Base-by-base conservation (phyloP, 495 filamentous ascomycete genomes). In the Xylaria venustula region DNA sequence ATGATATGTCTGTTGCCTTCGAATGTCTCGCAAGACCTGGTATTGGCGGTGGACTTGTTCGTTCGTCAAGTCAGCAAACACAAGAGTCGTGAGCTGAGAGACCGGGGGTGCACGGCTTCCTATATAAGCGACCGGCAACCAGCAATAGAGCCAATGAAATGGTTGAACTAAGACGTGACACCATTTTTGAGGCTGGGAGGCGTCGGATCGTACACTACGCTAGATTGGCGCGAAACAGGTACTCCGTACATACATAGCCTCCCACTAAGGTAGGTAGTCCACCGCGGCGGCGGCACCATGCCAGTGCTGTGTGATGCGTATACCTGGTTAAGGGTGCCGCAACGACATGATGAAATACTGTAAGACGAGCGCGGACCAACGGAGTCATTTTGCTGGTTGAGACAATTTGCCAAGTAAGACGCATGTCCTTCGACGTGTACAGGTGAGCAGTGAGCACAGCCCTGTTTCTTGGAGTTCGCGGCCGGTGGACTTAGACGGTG, bases 241-340 rank as follows among this genome's bases (percentile, higher is more conserved):
- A 34, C 30, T 34, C 30, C 5, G 53, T 40, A n/a, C n/a, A n/a
- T 55, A 23, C 52, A 55, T 55, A 45, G 53, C 53, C 53, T 55
- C 53, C 53, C 53, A 25, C 53, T 55, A 45, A 23, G 34, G 9
- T 30, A 3, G 28, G 26, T 30, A 28, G n/a, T n/a, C n/a, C n/a
- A n/a, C n/a, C 5, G 30, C 30, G 5, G 30, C 11, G 5, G 32
- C 40, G 20, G 51, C 36, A 41, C 51, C 36, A 54, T 34, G 5
- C 51, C 34, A 15, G 41, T 54, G 51, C 23, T 26, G 36, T 54
- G 51, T 41, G 26, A 25, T 25, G 37, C 3, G 15, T 12, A 15
- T 15, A 15, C 37, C 37, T 40, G 15, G 14, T 15, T 37, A 19
- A n/a, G n/a, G n/a, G n/a, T 15, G 37, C 19, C 49, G 37, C 30